Evolutionary conservation across 768 basidiomycete species (phyloP).

Genomic region (Paxillus rubicundulus): DNA sequence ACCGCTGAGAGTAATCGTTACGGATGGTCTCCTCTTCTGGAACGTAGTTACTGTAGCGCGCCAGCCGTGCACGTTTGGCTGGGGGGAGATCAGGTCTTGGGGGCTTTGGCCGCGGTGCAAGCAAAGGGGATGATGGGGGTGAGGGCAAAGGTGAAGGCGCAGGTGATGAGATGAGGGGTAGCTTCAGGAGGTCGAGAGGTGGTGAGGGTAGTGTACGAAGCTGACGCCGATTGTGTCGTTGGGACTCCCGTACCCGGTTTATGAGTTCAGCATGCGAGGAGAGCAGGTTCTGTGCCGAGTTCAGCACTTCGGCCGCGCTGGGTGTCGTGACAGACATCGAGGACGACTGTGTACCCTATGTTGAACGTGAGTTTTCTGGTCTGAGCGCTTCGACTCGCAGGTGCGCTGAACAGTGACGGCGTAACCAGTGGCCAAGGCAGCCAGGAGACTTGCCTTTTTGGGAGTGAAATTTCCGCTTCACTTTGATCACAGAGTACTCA

Average conservation of each 20-base stretch:
- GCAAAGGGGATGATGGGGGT: constrained; percentile 45
- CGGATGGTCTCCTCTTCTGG: constrained; percentile 95
- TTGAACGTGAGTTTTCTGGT: neutral
- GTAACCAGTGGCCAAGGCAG: too few relatives aligned
- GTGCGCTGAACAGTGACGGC: neutral
- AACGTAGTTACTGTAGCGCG: constrained; percentile 77
- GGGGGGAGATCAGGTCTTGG: constrained; percentile 56
- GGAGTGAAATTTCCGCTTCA: neutral
- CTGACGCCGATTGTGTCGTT: constrained; percentile 55
- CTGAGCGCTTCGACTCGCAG: neutral
- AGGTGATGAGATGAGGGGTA: constrained; percentile 59
- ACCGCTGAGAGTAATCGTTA: constrained; percentile 90
- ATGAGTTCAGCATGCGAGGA: constrained; percentile 60
- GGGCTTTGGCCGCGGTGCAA: constrained; percentile 33
- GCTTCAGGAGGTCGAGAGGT: constrained; percentile 50
- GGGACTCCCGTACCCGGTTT: constrained; percentile 50
- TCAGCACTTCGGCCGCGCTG: constrained; percentile 47
- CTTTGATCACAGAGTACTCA: neutral
- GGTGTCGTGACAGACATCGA: constrained; percentile 11
- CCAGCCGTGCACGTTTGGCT: constrained; percentile 69
- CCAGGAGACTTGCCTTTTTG: constrained; percentile 17
- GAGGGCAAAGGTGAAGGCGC: constrained; percentile 51
- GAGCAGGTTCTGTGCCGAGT: constrained; percentile 64
- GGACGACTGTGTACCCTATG: too few relatives aligned
- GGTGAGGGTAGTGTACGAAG: constrained; percentile 55